These are phyloP conservation scores for Cladorrhinum samala DNA, from an alignment of 495 filamentous ascomycete genomes.

Conservation along the genomic window DNA sequence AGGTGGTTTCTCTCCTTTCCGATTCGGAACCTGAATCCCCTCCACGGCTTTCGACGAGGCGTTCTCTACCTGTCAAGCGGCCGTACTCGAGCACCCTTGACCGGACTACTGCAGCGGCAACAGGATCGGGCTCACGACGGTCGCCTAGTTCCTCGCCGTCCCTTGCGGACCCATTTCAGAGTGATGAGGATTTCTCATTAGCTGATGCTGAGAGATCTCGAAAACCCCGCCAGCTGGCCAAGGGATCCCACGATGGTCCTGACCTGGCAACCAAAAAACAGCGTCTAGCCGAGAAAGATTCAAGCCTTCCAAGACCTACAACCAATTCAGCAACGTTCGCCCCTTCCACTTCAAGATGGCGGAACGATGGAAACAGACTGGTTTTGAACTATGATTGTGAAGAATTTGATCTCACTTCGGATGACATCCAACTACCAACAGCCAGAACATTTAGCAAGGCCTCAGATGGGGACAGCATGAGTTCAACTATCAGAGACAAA, in stretches of 20 bases:
- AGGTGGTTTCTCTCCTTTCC: neutral
- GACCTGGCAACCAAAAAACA: neutral
- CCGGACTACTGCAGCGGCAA: neutral
- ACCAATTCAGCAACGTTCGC: neutral
- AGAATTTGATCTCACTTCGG: neutral
- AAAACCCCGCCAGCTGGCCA: too few species aligned
- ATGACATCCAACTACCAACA: neutral
- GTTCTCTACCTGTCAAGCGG: neutral
- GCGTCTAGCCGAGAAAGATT: neutral
- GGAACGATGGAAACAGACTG: neutral
- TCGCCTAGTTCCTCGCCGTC: too few species aligned
- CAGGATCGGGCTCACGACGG: too few species aligned
- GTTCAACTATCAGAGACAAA: conserved; percentile 8
- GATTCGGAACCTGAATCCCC: neutral
- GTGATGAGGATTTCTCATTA: neutral
- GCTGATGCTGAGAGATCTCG: neutral
- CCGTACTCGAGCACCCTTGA: conserved; percentile 3
- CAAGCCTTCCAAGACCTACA: neutral
- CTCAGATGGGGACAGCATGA: conserved; percentile 16
- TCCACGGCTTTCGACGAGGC: neutral
- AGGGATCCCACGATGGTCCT: too few species aligned
- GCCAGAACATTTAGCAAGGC: neutral
- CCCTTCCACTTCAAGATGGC: neutral
- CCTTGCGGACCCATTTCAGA: neutral
- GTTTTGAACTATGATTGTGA: neutral